Conservation (phyloP, 768 basidiomycete species). For the Fomitopsis serialis region DNA sequence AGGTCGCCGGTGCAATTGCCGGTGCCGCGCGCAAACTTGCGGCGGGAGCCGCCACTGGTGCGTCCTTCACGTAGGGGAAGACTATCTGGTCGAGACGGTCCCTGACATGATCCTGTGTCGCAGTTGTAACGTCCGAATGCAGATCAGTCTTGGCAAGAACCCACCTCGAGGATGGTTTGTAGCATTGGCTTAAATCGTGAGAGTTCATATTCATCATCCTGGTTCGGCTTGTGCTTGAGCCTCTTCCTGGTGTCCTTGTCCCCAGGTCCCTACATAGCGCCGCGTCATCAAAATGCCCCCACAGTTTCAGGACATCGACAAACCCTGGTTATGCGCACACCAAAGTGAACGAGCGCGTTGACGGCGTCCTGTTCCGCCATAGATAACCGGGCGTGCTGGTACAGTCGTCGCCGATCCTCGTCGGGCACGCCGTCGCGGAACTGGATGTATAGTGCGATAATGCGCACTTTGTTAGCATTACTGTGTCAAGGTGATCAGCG, state of each 20-base stretch:
- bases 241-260: slow-evolving; percentile 80
- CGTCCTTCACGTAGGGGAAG: slow-evolving; percentile 90
- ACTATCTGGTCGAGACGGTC: slow-evolving; percentile 70
- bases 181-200: slow-evolving; percentile 89
- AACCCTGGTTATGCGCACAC: slow-evolving; percentile 81
- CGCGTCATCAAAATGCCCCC: background rate
- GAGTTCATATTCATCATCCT: slow-evolving; percentile 96
- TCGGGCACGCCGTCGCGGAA: slow-evolving; percentile 97
- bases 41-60: slow-evolving; percentile 48
- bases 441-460: slow-evolving; percentile 93
- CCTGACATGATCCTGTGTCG: slow-evolving; percentile 68
- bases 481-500: slow-evolving; percentile 32
- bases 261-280: slow-evolving; percentile 47
- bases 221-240: slow-evolving; percentile 65
- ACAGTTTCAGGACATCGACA: slow-evolving; percentile 19
- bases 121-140: too few species aligned
- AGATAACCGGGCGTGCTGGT: slow-evolving; percentile 88
- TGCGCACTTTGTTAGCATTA: slow-evolving; percentile 88
- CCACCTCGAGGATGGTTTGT: slow-evolving; percentile 78
- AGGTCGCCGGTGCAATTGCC: slow-evolving; percentile 34
- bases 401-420: slow-evolving; percentile 89
- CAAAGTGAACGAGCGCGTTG: slow-evolving; percentile 79
- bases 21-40: slow-evolving; percentile 47
- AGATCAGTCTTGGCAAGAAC: background rate
- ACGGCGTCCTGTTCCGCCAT: slow-evolving; percentile 91